Evolutionary conservation across 2,329 filamentous ascomycete species (phyloP), one percentile per base, ranked within the genome.

Genomic region (Ambrosiella cleistominuta): DNA sequence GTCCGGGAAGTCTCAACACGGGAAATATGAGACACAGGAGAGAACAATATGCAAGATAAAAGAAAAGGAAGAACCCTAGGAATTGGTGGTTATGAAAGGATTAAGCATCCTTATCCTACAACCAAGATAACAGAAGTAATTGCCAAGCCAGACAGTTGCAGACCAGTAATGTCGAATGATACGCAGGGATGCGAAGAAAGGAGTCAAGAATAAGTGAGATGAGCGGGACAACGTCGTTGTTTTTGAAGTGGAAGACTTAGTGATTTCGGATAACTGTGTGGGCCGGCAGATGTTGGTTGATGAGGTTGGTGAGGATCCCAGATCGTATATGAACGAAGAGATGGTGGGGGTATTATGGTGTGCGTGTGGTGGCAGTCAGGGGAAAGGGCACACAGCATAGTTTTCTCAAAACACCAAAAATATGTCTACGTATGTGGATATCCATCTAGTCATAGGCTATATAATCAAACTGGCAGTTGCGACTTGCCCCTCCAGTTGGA

Each of bases 1-100:
- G 44, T 13, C n/a, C n/a, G 7, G 44, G 44, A 47, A 15, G 42
- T 19, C 45, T 15, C 35, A 27, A 36, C n/a, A 53, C 13, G 38
- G 17, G 47, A 11, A 45, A 19, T 13, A 2, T 47, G n/a, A 5
- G n/a, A 47, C 11, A 47, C 13, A 13, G 12, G 49, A 54, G 27
- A 36, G 52, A 19, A 19, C 17, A 58, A 53, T 35, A 45, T 19
- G 36, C 39, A 12, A 12, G 15, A 45, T 13, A 49, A 57, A 56
- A 52, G 54, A 54, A 57, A 60, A 55, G 44, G 56, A n/a, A n/a
- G n/a, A n/a, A n/a, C n/a, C 45, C 57, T 39, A 19, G 38, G 27
- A 27, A 5, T 45, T 47, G 12, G 13, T 47, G 13, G 37, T 9
- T 55, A 56, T 17, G 53, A 17, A 51, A 59, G 54, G 45, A 53